Base-by-base conservation (phyloP, 768 basidiomycete genomes). In the Mycena galopus region DNA sequence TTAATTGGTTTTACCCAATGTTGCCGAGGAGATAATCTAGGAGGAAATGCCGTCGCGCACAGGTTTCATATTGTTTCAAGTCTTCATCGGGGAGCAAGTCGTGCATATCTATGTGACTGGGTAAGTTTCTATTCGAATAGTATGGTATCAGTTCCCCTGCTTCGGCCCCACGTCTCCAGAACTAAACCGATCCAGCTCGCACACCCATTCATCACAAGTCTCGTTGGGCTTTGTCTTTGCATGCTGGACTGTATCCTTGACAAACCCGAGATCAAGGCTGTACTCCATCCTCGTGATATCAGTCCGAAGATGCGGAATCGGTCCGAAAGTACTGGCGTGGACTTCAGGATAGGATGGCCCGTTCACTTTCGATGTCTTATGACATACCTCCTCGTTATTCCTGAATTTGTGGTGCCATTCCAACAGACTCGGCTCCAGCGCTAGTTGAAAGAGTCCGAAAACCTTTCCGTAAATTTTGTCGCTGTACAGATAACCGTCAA, bases 401-500 rank as follows among this genome's bases (percentile, higher is more conserved):
- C 51, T n/a, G 57, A 67, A 67, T 59, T 58, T 33, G 14, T 25
- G 33, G 19, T 59, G 66, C 66, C 51, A 67, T 37, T 56, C 37
- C 51, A 58, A 19, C 23, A 67, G 35, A 21, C 32, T 16, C 17
- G 33, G 56, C 21, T 67, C 66, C 19, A 42, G 7, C n/a, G 16
- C 10, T 29, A 11, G 6, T 5, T 42, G 50, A n/a, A 67, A 37
- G 6, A 37, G 25, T 16, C 29, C 19, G 9, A 42, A 2, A 33
- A 56, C 66, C 21, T 44, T 4, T 21, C 51, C 66, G 66, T 59
- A 30, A 10, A 14, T 25, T 8, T 42, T 19, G 17, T 29, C 23
- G 25, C n/a, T 23, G 39, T 4, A 5, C 14, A 39, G 44, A 47
- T 42, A 39, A 1, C 60, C 60, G 17, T 47, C 60, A 17, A 62